These are phyloP conservation scores for Pythium aristosporum DNA, from an alignment of 352 stramenopile genomes.

Conservation along the genomic window DNA sequence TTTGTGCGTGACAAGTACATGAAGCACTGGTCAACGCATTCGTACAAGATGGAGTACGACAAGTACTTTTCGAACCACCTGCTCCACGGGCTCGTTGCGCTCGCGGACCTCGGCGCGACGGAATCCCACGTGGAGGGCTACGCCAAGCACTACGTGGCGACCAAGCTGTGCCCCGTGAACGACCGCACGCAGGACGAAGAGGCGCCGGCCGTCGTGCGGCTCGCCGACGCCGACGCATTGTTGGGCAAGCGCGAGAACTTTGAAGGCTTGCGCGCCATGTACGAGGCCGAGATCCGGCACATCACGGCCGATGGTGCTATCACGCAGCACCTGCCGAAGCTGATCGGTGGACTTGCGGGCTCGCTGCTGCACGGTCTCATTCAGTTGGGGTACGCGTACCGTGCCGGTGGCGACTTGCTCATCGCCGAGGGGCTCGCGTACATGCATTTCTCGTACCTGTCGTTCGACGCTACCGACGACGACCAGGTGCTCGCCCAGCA, in stretches of 20 bases:
- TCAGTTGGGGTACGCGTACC: slow-evolving; percentile 39
- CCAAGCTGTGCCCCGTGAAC: slow-evolving; percentile 28
- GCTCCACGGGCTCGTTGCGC: slow-evolving; percentile 34
- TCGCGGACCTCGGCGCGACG: slow-evolving; percentile 30
- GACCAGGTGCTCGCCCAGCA: neutral
- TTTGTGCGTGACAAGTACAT: slow-evolving; percentile 30
- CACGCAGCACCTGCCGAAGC: slow-evolving; percentile 27
- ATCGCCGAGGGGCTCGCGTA: slow-evolving; percentile 38
- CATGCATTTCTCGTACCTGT: slow-evolving; percentile 36
- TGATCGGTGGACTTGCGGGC: slow-evolving; percentile 33
- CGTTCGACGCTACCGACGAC: slow-evolving; percentile 26
- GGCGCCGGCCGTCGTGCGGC: slow-evolving; percentile 10
- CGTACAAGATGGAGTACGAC: slow-evolving; percentile 38
- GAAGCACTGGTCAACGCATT: slow-evolving; percentile 33
- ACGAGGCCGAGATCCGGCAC: slow-evolving; percentile 31
- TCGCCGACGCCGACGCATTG: slow-evolving; percentile 19
- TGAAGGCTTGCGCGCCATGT: slow-evolving; percentile 35
- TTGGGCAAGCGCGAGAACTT: slow-evolving; percentile 33
- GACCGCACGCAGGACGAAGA: slow-evolving; percentile 13
- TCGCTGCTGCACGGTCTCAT: slow-evolving; percentile 40
- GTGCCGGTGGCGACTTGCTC: slow-evolving; percentile 27
- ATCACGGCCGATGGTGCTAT: slow-evolving; percentile 27
- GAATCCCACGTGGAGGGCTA: slow-evolving; percentile 27
- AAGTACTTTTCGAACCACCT: slow-evolving; percentile 41
- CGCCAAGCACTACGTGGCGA: slow-evolving; percentile 26